Percentiles rank a stretch among this genome's conserved stretches.
Evolutionary conservation across 257 asterid genomes (phyloP).

Genomic region (Plectranthus barbatus): DNA sequence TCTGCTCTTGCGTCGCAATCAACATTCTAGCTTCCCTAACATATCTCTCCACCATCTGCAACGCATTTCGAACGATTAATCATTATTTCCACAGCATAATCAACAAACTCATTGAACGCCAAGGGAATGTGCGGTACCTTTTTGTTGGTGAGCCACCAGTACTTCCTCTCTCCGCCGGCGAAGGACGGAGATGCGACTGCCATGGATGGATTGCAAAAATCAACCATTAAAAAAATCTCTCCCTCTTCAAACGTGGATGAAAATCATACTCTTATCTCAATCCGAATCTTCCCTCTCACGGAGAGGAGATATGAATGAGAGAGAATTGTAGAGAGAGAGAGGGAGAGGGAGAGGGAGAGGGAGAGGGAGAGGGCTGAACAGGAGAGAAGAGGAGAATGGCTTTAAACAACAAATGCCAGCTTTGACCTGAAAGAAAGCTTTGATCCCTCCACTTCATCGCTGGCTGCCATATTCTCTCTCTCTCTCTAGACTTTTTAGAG

Average conservation of each 20-base stretch:
- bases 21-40: slow-evolving; percentile 67
- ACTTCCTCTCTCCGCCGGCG: slow-evolving; percentile 55
- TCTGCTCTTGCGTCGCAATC: slow-evolving; percentile 60
- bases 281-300: background rate
- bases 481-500: slow-evolving; percentile 21
- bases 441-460: slow-evolving; percentile 53
- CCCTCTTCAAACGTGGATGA: background rate
- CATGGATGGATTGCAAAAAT: slow-evolving; percentile 41
- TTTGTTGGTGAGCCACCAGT: slow-evolving; percentile 90
- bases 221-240: slow-evolving; percentile 24
- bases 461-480: slow-evolving; percentile 60
- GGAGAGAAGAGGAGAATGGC: slow-evolving; percentile 13
- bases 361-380: slow-evolving; percentile 13
- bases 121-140: slow-evolving; percentile 33
- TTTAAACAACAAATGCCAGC: slow-evolving; percentile 55
- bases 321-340: slow-evolving; percentile 10
- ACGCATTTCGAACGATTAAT: background rate
- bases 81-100: background rate
- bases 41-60: slow-evolving; percentile 79
- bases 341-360: slow-evolving; percentile 14
- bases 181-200: slow-evolving; percentile 47
- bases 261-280: background rate
- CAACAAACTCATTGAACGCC: background rate
- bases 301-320: slow-evolving; percentile 13
- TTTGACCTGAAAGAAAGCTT: slow-evolving; percentile 48